Evolutionary conservation across 2,329 filamentous ascomycete species (phyloP), one percentile per base, ranked within the genome.

Genomic region (Talaromyces funiculosus): DNA sequence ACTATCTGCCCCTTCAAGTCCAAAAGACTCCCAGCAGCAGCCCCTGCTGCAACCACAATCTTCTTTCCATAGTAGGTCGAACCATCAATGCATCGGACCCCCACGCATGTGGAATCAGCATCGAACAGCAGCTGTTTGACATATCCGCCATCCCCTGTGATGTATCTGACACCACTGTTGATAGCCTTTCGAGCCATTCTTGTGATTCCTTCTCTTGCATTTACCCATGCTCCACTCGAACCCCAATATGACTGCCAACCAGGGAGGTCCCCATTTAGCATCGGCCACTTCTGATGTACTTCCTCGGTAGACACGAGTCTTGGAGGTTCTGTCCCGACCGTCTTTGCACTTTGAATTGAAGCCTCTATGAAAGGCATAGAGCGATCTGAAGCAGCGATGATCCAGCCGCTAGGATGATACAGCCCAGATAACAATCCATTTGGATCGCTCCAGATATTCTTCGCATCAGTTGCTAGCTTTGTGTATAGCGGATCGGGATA

Each of bases 1-100:
- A 80, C 73, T 8, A 84, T 68, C 64, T 84, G 81, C 35, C 77
- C 73, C 10, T 33, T 20, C 18, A 57, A 33, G 61, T 83, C 79
- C 1, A 84, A 67, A 0, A 84, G 67, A 2, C 68, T 66, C 35
- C 78, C 76, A 14, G 78, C 78, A 37, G 74, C 75, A 10, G 82
- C 81, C 2, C 81, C 81, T 4, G 80, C 78, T n/a, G 77, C 73
- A 7, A 84, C 72, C 26, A 84, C 78, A 0, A 75, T 79, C 20
- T 72, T 73, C 3, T 78, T 70, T 10, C 80, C 80, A 0, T 29
- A 62, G 62, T 82, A 74, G 1, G 71, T 55, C 1, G 64, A 64
- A 0, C 79, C 78, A 64, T 81, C 75, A 33, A 68, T 71, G 0
- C 77, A 81, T 38, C 68, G 69, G 2, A 75, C 79, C 4, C 81